A percentile compares a stretch with the other conserved stretches of the same genome.
Conservation (phyloP, 345 rosid species). For the Gossypium raimondii region DNA sequence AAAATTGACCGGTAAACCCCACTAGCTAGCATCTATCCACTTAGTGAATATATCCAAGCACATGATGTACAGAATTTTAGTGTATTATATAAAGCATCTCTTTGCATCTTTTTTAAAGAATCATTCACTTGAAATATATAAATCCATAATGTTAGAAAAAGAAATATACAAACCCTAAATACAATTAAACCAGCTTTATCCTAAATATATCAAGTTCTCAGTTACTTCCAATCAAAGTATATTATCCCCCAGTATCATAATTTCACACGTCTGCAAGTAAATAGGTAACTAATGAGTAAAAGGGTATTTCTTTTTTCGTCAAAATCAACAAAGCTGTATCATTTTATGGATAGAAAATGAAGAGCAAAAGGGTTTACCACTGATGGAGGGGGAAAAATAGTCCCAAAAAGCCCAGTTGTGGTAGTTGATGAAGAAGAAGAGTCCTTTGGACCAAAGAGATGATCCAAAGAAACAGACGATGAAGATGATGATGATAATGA, state of each 20-base stretch:
- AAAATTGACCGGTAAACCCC: background rate
- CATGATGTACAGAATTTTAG: background rate
- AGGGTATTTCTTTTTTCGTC: background rate
- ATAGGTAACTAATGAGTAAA: background rate
- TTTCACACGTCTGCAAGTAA: background rate
- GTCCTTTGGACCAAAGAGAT: conserved; percentile 55
- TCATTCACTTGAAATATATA: background rate
- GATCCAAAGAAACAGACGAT: conserved; percentile 42
- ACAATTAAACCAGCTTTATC: background rate
- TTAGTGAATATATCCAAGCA: conserved; percentile 8
- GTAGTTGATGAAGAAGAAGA: conserved; percentile 34
- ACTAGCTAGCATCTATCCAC: background rate
- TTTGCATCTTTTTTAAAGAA: conserved; percentile 2
- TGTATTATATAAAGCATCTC: background rate
- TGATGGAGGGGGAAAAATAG: conserved; percentile 54
- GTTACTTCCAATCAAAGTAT: background rate
- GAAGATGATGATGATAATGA: conserved; percentile 13
- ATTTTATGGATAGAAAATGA: background rate
- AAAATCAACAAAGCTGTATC: background rate
- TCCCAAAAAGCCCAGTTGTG: conserved; percentile 33
- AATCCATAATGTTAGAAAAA: background rate
- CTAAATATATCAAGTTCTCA: background rate
- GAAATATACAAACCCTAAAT: background rate
- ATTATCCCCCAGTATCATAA: no score
- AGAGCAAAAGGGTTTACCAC: conserved; percentile 25